Base-by-base conservation (phyloP, 257 asterid genomes). In the Solanum clarkiae region DNA sequence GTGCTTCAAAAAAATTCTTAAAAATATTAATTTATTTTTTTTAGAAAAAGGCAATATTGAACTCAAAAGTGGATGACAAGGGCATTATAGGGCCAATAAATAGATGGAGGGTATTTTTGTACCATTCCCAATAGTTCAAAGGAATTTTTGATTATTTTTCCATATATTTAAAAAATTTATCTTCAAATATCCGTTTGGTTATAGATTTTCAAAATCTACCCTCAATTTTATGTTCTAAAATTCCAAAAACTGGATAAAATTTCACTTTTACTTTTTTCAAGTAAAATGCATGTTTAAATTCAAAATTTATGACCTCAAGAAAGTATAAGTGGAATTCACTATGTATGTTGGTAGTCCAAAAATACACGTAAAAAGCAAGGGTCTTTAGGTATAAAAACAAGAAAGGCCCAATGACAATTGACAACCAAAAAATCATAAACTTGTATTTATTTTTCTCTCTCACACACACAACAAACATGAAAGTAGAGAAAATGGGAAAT, bases 121-220 rank as follows among this genome's bases (percentile, higher is more conserved):
- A 36, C 2, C 42, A 36, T 36, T 36, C 6, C 6, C 7, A 36
- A 36, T 36, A 36, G 6, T 36, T 36, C 42, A 36, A 36, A 5
- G 6, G 1, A 3, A 36, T 36, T 36, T 36, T 36, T 0, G 1
- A 0, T 5, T 6, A 4, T 36, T 4, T 36, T 36, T 36, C 1
- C 1, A 5, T 36, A 36, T 16, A 55, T 44, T 44, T 6, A 4
- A 24, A 57, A 57, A 57, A 20, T 57, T 6, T 9, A 10, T 4
- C 65, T 57, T 57, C 7, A 53, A 36, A 36, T 36, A 36, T 4
- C 42, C 4, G 2, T 36, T 36, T 36, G 42, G 1, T 0, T 36
- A 36, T 36, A 36, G 3, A 55, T 44, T 44, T 44, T 44, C 12
- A 57, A 57, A 57, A 20, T 57, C 13, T 9, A 10, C 1, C 65